Percentiles rank a stretch among this genome's conserved stretches.
These are phyloP conservation scores for Nemania sp. DNA, from an alignment of 2,329 filamentous ascomycete genomes.

Conservation along the genomic window DNA sequence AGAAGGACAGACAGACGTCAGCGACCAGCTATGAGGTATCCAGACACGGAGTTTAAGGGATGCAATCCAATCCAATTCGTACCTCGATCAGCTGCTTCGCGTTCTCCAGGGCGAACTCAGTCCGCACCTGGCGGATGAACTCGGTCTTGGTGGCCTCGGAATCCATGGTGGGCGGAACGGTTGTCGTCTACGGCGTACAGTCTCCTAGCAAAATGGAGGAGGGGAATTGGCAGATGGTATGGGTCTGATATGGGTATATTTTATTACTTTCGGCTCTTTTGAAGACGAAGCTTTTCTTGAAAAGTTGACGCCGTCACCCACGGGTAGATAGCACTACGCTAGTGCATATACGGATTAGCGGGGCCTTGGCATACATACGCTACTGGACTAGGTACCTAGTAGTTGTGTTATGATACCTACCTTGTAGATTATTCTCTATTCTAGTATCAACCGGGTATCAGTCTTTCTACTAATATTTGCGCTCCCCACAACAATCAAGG, in stretches of 20 bases:
- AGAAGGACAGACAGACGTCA: background rate
- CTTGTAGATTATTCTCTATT: no score
- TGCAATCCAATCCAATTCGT: conserved; percentile 44
- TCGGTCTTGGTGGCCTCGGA: conserved; percentile 69
- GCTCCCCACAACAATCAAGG: background rate
- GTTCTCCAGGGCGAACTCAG: conserved; percentile 75
- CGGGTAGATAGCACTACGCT: background rate
- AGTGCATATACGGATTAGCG: conserved; percentile 16
- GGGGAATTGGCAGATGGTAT: background rate
- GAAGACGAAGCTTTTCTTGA: conserved; percentile 29
- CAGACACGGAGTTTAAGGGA: background rate
- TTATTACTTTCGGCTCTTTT: background rate
- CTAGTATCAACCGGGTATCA: no score
- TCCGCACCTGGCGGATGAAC: conserved; percentile 73
- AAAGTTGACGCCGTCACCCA: conserved; percentile 31
- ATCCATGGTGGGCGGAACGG: conserved; percentile 60
- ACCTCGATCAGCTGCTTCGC: conserved; percentile 78
- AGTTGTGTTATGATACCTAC: background rate
- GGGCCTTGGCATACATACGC: conserved; percentile 23
- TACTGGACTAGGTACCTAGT: background rate
- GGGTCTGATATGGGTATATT: background rate
- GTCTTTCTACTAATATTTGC: no score
- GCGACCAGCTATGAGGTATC: conserved; percentile 9
- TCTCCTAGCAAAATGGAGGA: background rate
- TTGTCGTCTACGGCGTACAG: conserved; percentile 38